A percentile compares a stretch with the other conserved stretches of the same genome.
Conservation (phyloP, 805 yeast genomes). For the Starmerella floris region DNA sequence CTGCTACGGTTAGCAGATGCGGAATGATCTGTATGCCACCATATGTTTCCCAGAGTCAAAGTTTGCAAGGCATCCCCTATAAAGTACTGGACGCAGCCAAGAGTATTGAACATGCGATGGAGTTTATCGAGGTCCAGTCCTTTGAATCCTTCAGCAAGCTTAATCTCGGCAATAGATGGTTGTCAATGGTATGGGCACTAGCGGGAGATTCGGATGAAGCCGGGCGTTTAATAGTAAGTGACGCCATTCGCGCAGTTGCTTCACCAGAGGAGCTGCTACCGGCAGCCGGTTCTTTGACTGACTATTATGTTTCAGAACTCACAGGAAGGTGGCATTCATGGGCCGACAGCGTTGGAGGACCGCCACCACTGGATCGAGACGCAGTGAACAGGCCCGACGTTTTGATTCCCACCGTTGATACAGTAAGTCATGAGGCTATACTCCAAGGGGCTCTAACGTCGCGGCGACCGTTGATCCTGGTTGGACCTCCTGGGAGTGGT, state of each 20-base stretch:
- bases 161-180: constrained; percentile 23
- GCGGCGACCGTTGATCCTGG: constrained; percentile 51
- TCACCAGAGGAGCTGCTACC: not conserved
- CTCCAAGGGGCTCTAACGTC: constrained; percentile 44
- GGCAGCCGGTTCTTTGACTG: constrained; percentile 25
- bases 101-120: constrained; percentile 40
- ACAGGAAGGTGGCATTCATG: constrained; percentile 38
- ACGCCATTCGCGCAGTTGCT: constrained; percentile 1
- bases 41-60: no score
- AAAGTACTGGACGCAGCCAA: constrained; percentile 24
- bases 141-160: constrained; percentile 33
- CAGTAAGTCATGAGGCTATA: constrained; percentile 50
- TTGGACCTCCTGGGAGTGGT: constrained; percentile 98
- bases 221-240: constrained; percentile 7
- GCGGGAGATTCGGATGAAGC: constrained; percentile 37
- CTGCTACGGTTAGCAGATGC: constrained; percentile 87
- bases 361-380: constrained; percentile 39
- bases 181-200: constrained; percentile 47
- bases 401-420: constrained; percentile 70
- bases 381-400: constrained; percentile 47
- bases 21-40: constrained; percentile 55
- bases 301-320: constrained; percentile 35
- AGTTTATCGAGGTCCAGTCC: constrained; percentile 29
- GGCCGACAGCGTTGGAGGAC: constrained; percentile 16
- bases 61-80: not conserved